phyloP scores from a whole-genome alignment of 2,329 filamentous ascomycete species.

The Fusarium drepaniforme region DNA sequence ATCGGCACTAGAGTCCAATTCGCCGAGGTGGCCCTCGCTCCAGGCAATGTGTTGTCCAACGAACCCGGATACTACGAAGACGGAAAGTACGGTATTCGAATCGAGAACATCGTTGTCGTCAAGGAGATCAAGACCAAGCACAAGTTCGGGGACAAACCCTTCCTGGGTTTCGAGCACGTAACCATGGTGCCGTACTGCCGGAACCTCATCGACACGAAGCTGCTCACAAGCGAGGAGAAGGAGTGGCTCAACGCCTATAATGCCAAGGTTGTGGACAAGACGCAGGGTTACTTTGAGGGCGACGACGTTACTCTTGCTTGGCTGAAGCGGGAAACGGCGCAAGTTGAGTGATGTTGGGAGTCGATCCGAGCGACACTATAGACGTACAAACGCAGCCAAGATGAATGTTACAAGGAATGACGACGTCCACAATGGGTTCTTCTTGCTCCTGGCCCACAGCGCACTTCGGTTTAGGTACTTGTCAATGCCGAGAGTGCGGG shows the following conservation, averaged over 20 bases:
- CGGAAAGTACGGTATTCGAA: conserved; percentile 92
- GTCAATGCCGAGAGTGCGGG: conserved; percentile 52
- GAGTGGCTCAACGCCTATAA: conserved; percentile 91
- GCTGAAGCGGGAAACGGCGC: conserved; percentile 88
- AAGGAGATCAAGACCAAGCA: conserved; percentile 88
- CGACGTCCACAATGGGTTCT: conserved; percentile 73
- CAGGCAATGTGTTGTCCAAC: conserved; percentile 96
- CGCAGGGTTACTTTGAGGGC: conserved; percentile 78
- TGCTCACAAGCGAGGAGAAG: conserved; percentile 82
- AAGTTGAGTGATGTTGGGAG: conserved; percentile 56
- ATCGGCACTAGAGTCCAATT: conserved; percentile 94
- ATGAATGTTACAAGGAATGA: conserved; percentile 81
- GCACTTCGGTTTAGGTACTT: conserved; percentile 53
- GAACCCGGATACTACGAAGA: conserved; percentile 99
- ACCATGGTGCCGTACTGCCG: conserved; percentile 97
- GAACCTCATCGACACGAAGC: conserved; percentile 81
- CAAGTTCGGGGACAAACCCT: conserved; percentile 93
- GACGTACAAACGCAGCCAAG: conserved; percentile 64
- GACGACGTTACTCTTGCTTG: conserved; percentile 81
- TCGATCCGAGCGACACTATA: conserved; percentile 54
- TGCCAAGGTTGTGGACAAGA: conserved; percentile 84
- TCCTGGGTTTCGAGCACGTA: conserved; percentile 94
- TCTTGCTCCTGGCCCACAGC: conserved; percentile 63
- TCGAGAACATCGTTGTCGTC: conserved; percentile 95
- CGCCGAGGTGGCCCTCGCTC: conserved; percentile 86